Base-by-base conservation (phyloP, 176 grass and related monocot genomes). In the Lolium perenne region DNA sequence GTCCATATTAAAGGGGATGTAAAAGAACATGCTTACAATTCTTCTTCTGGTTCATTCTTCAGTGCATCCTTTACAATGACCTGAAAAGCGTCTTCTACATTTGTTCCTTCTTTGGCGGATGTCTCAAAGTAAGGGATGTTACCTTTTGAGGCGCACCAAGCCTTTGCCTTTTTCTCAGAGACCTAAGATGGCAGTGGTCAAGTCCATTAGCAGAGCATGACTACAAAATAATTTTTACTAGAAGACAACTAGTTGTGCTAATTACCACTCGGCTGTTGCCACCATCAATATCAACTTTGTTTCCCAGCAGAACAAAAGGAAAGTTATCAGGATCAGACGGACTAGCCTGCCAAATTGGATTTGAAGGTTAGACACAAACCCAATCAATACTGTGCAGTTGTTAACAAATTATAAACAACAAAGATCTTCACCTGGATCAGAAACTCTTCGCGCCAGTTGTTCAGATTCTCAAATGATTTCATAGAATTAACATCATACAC, bases 361-460 rank as follows among this genome's bases (percentile, higher is more conserved):
- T 53, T 5, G 25, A 48, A 85, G 18, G 21, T 85, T 0, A 89
- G 79, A 85, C 26, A 25, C 43, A 80, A 66, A 91, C 74, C 11
- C 18, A 50, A 70, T 62, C n/a, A 38, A 38, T 23, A 43, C 2
- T 60, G 69, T 13, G 68, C 1, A 22, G 22, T 43, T 65, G 47
- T 17, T 26, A 22, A 83, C 17, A 80, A 7, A 76, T 16, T 48
- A 71, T 7, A 20, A 81, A 41, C 40, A 18, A 76, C 41, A 70
- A 14, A 43, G 26, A 12, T 72, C 6, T 53, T 84, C 65, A 97
- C 92, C 94, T 97, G 94, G 78, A 97, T 97, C 63, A 97, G 90
- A 90, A 97, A 97, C 80, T 97, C 92, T 77, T 97, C 92, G 14
- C 94, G 88, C 94, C 94, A 97, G 83, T 94, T 94, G 88, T 92